Evolutionary conservation across 139 green algal species (phyloP).

Genomic region (Coccomyxa sp.): DNA sequence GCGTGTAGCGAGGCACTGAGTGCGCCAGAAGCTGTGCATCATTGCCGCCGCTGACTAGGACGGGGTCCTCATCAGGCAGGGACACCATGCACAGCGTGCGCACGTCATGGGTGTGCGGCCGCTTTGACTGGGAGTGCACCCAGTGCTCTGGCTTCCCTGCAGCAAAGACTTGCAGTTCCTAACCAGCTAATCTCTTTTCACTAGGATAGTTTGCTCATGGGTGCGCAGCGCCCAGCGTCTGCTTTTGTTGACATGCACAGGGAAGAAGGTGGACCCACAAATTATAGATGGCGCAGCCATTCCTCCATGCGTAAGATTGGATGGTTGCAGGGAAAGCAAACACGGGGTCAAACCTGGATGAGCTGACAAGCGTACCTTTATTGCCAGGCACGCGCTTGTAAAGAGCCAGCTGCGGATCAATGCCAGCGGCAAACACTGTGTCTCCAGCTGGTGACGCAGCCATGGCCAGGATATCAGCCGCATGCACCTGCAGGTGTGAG

Average conservation of each 20-base stretch:
- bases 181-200: too few species aligned
- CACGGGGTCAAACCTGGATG: too few species aligned
- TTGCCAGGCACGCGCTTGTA: constrained; percentile 34
- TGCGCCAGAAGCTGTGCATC: constrained; percentile 72
- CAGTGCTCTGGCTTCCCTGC: constrained; percentile 34
- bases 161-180: too few species aligned
- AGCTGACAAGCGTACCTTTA: not conserved
- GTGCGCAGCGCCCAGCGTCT: too few species aligned
- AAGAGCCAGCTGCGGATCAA: constrained; percentile 66
- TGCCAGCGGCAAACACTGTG: constrained; percentile 76
- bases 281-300: too few species aligned
- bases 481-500: too few species aligned
- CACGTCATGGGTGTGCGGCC: constrained; percentile 86
- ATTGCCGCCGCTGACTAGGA: constrained; percentile 58
- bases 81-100: constrained; percentile 51
- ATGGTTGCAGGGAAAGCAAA: too few species aligned
- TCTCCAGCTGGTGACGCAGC: constrained; percentile 62
- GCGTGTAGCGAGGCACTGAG: constrained; percentile 38
- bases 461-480: constrained; percentile 77
- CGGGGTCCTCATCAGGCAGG: not conserved
- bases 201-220: too few species aligned
- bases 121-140: constrained; percentile 70
- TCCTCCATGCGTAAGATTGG: too few species aligned
- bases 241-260: too few species aligned
- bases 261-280: too few species aligned